Base-by-base conservation (phyloP, 768 basidiomycete species). In the Leucogyrophana mollusca region DNA sequence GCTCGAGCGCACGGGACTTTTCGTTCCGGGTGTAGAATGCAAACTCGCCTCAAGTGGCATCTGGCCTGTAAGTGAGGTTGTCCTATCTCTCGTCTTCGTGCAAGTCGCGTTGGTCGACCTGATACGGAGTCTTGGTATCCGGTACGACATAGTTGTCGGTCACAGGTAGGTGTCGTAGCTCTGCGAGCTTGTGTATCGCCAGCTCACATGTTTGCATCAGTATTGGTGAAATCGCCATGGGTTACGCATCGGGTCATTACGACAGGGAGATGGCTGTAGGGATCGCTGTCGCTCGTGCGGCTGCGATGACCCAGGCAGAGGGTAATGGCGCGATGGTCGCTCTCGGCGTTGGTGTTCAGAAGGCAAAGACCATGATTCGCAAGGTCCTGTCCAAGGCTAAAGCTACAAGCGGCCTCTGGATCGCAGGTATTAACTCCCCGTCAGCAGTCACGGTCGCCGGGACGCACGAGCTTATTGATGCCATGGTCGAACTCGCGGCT, bases 371-470 rank as follows among this genome's bases (percentile, higher is more conserved):
- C 17, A 57, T 69, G 54, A 63, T 70, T 34, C 58, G 60, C 51
- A 61, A 65, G 38, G 59, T 65, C 3, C 55, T 69, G 27, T 63
- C 55, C 13, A 54, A 43, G 7, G 54, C 59, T 22, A 58, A 60
- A 43, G 55, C 40, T 9, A 47, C 53, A 14, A 52, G 49, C 27
- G 59, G 68, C 22, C 25, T 70, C 33, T 69, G 65, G 60, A 60
- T 68, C 9, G 65, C 63, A 22, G 64, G 67, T 38, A 61, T 69
- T 51, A 69, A 68, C 45, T 68, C 65, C 14, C 63, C 65, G 35
- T 61, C 67, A 9, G 65, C 68, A n/a, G 65, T 68, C 32, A 65
- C 67, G 3, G 52, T 68, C 14, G 65, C 67, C 4, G 68, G 68
- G 17, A 50, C 39, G 14, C 57, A 61, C 14, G 56, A 61, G 24